These are phyloP conservation scores for Yamadazyma diddensiae DNA, from an alignment of 1,139 yeast genomes.

Conservation along the genomic window DNA sequence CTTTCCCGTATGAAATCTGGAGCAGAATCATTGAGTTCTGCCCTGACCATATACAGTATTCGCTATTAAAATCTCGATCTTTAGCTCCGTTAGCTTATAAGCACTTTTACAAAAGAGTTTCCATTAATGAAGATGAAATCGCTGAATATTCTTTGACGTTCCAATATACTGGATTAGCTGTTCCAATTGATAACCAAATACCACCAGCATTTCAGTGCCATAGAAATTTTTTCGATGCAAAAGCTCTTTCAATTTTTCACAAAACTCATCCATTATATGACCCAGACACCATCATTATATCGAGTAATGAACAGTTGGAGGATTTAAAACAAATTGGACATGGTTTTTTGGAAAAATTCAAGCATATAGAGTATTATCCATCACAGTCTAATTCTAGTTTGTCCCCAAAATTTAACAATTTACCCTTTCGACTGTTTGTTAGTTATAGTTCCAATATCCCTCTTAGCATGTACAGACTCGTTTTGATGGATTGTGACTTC, in stretches of 20 bases:
- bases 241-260: slow-evolving; percentile 3
- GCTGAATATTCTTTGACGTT: not conserved
- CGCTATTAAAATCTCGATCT: slow-evolving; percentile 2
- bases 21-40: slow-evolving; percentile 1
- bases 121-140: not conserved
- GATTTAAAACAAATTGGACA: not conserved
- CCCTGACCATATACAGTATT: slow-evolving; percentile 2
- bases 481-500: not conserved
- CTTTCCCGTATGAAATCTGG: slow-evolving; percentile 2
- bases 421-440: not conserved
- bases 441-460: not conserved
- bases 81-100: slow-evolving; percentile 2
- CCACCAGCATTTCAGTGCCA: not conserved
- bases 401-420: not conserved
- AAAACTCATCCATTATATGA: slow-evolving; percentile 4
- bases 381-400: not conserved
- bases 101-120: slow-evolving; percentile 3
- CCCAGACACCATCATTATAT: slow-evolving; percentile 2
- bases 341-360: slow-evolving; percentile 1
- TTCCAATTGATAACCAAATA: not conserved
- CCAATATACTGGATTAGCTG: not conserved
- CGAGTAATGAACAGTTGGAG: not conserved
- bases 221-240: not conserved
- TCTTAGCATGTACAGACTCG: not conserved
- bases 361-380: not conserved